These are phyloP conservation scores for Xerocomus brunneocitrinus DNA, from an alignment of 768 basidiomycete species.

Conservation along the genomic window DNA sequence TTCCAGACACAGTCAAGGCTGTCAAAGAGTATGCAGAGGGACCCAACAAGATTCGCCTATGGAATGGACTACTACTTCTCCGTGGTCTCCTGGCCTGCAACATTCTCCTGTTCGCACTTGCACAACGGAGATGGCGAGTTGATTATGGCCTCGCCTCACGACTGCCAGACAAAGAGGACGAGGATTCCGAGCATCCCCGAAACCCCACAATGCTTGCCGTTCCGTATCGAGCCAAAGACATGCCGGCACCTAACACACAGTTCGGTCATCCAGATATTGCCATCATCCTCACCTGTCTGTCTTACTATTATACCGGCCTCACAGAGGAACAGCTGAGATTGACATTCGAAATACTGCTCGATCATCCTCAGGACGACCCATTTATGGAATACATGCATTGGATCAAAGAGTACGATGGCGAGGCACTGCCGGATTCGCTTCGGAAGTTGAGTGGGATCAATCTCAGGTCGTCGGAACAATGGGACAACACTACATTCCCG, in stretches of 20 bases:
- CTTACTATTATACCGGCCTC: slow-evolving; percentile 39
- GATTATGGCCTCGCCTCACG: slow-evolving; percentile 42
- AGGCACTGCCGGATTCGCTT: slow-evolving; percentile 29
- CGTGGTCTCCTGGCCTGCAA: slow-evolving; percentile 42
- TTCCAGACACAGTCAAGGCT: not conserved
- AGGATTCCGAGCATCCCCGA: not conserved
- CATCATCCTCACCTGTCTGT: too few relatives aligned
- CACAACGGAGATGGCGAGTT: slow-evolving; percentile 42
- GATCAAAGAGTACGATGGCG: slow-evolving; percentile 17
- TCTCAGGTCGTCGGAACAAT: slow-evolving; percentile 32
- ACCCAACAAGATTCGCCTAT: slow-evolving; percentile 17
- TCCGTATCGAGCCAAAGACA: slow-evolving; percentile 48
- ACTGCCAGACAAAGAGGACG: too few relatives aligned
- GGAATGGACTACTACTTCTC: slow-evolving; percentile 39
- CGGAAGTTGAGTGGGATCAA: slow-evolving; percentile 38
- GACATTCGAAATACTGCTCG: slow-evolving; percentile 35
- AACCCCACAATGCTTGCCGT: slow-evolving; percentile 42
- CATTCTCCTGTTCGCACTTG: slow-evolving; percentile 35
- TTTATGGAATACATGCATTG: slow-evolving; percentile 37
- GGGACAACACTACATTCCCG: slow-evolving; percentile 24
- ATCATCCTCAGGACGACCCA: slow-evolving; percentile 34
- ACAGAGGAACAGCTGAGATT: slow-evolving; percentile 32
- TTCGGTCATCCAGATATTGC: slow-evolving; percentile 29
- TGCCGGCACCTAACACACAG: slow-evolving; percentile 40
- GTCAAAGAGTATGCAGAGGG: slow-evolving; percentile 2